A percentile compares a stretch with the other conserved stretches of the same genome.
Conservation (phyloP, 2,329 filamentous ascomycete genomes). For the Penicillium sp. region DNA sequence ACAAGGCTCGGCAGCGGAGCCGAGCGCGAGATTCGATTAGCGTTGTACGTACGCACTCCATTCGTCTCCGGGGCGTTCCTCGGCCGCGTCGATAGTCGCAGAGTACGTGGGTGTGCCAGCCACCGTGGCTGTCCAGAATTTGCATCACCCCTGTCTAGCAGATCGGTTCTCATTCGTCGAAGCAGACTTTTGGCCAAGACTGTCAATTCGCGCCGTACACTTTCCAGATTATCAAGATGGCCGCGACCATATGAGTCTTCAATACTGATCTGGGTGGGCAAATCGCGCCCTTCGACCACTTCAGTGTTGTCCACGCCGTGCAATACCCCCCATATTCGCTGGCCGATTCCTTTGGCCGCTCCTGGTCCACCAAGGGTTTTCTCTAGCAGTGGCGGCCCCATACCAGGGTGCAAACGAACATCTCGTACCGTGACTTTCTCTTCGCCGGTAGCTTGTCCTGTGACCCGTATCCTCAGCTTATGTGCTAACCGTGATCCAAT, state of each 20-base stretch:
- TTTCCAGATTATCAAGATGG: conserved; percentile 66
- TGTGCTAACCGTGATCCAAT: conserved; percentile 81
- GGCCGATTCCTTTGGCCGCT: conserved; percentile 71
- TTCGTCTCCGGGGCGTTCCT: conserved; percentile 57
- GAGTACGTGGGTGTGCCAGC: conserved; percentile 78
- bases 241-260: conserved; percentile 85
- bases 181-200: conserved; percentile 72
- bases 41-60: conserved; percentile 60
- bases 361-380: conserved; percentile 72
- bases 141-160: conserved; percentile 60
- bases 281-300: conserved; percentile 70
- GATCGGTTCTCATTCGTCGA: conserved; percentile 76
- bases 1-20: conserved; percentile 73
- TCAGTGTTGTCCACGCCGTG: conserved; percentile 79
- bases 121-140: conserved; percentile 55
- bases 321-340: conserved; percentile 74
- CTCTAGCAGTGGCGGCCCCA: conserved; percentile 69
- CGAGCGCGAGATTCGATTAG: conserved; percentile 76
- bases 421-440: conserved; percentile 67
- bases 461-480: conserved; percentile 66
- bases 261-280: conserved; percentile 89
- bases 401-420: conserved; percentile 64
- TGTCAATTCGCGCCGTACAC: conserved; percentile 70
- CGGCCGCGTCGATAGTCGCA: conserved; percentile 79
- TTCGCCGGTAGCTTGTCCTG: conserved; percentile 49